These are phyloP conservation scores for Colletotrichum cordylinicola DNA, from an alignment of 2,329 filamentous ascomycete species.

Conservation along the genomic window DNA sequence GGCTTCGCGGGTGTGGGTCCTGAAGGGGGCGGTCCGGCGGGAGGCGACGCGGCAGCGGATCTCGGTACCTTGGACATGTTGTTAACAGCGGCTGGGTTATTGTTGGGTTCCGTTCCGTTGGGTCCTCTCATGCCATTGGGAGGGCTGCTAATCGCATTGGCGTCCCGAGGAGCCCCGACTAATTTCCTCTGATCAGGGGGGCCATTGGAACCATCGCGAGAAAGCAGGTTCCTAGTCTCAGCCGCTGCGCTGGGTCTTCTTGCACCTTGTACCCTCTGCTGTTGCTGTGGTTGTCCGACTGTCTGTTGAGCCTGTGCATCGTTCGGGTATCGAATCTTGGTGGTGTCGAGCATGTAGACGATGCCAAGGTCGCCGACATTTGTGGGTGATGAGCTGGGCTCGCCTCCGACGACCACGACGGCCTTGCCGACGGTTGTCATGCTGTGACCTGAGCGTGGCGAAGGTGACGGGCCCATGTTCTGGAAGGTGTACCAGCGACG, in stretches of 20 bases:
- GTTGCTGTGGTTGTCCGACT: constrained; percentile 30
- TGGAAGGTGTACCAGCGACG: constrained; percentile 99
- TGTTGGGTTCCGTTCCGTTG: constrained; percentile 42
- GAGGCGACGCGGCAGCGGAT: constrained; percentile 39
- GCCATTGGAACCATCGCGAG: constrained; percentile 59
- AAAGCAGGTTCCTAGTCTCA: constrained; percentile 41
- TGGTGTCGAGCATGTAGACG: constrained; percentile 91
- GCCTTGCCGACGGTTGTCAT: constrained; percentile 96
- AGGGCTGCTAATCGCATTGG: constrained; percentile 37
- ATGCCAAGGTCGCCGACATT: constrained; percentile 85
- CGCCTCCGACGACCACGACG: constrained; percentile 89
- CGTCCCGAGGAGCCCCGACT: constrained; percentile 41
- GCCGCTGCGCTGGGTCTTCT: constrained; percentile 51
- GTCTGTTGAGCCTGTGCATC: constrained; percentile 57
- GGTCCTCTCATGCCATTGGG: constrained; percentile 49
- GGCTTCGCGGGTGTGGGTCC: constrained; percentile 59
- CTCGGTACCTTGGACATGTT: constrained; percentile 45
- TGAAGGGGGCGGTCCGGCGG: constrained; percentile 55
- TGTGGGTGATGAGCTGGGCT: constrained; percentile 86
- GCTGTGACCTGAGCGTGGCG: constrained; percentile 91
- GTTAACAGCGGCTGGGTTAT: constrained; percentile 34
- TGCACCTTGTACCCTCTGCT: constrained; percentile 45
- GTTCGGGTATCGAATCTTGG: constrained; percentile 94
- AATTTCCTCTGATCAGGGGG: constrained; percentile 55
- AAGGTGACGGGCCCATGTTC: constrained; percentile 97